Conservation (phyloP, 2,329 filamentous ascomycete genomes). For the Fusarium equiseti region DNA sequence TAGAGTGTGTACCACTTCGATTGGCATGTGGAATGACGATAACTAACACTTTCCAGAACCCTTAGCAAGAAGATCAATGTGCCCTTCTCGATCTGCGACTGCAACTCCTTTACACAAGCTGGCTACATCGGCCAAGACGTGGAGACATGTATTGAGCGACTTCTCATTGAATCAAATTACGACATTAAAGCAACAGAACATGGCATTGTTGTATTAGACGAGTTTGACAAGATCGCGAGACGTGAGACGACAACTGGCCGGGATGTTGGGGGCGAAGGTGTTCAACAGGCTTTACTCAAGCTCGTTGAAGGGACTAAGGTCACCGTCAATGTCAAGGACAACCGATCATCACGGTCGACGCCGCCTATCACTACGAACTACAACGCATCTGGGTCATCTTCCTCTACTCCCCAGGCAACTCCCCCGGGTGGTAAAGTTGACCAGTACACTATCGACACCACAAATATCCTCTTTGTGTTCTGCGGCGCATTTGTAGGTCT, state of each 20-base stretch:
- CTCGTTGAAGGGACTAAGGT: slow-evolving; percentile 96
- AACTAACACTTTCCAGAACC: slow-evolving; percentile 69
- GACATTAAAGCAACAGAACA: slow-evolving; percentile 86
- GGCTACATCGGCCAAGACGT: slow-evolving; percentile 98
- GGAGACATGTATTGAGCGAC: slow-evolving; percentile 91
- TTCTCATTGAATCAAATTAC: slow-evolving; percentile 91
- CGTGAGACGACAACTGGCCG: slow-evolving; percentile 89
- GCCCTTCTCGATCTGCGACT: slow-evolving; percentile 95
- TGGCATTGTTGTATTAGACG: slow-evolving; percentile 95
- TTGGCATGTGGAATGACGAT: background rate
- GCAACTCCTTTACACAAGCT: slow-evolving; percentile 94
- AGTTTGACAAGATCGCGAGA: slow-evolving; percentile 96
- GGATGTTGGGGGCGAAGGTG: slow-evolving; percentile 95
- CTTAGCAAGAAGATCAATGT: slow-evolving; percentile 93
- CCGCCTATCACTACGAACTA: slow-evolving; percentile 67
- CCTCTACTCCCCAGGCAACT: slow-evolving; percentile 59
- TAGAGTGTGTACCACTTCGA: slow-evolving; percentile 64
- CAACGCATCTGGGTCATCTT: slow-evolving; percentile 57
- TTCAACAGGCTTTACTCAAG: slow-evolving; percentile 94
- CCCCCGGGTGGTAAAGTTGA: slow-evolving; percentile 66
- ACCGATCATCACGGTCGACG: slow-evolving; percentile 68
- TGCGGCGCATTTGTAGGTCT: slow-evolving; percentile 95
- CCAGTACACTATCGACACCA: slow-evolving; percentile 84
- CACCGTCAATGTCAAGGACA: slow-evolving; percentile 89
- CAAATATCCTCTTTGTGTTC: slow-evolving; percentile 97